phyloP scores from a whole-genome alignment of 352 stramenopile species.

The Blastocystis sp. region DNA sequence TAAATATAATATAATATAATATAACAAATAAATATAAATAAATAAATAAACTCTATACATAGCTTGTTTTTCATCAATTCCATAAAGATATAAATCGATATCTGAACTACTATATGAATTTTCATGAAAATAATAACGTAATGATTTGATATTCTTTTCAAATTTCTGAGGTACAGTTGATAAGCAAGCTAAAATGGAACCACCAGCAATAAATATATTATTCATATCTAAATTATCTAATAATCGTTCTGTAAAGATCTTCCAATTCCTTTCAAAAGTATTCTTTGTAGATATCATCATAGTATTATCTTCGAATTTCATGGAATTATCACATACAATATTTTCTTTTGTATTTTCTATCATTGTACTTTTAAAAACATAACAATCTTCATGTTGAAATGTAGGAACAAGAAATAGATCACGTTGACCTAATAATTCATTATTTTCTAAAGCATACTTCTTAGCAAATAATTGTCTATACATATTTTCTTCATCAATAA shows the following conservation, averaged over 20 bases:
- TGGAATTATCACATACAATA: too few relatives aligned
- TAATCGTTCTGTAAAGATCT: conserved; percentile 39
- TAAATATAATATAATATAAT: too few relatives aligned
- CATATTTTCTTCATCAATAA: conserved; percentile 40
- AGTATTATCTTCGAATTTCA: too few relatives aligned
- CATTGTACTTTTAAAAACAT: conserved; percentile 15
- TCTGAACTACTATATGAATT: conserved; percentile 40
- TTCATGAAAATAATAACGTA: conserved; percentile 44
- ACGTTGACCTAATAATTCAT: conserved; percentile 39
- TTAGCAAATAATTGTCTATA: conserved; percentile 43
- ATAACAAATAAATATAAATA: too few relatives aligned
- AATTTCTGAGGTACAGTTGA: conserved; percentile 39
- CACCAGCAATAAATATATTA: conserved; percentile 43
- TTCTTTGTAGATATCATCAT: conserved; percentile 2
- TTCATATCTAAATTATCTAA: conserved; percentile 43
- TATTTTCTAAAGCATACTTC: conserved; percentile 37
- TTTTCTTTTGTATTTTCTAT: conserved; percentile 33
- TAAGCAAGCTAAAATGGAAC: conserved; percentile 41
- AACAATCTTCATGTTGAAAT: conserved; percentile 40
- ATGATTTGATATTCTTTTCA: conserved; percentile 37
- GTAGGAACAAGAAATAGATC: conserved; percentile 39
- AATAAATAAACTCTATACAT: neutral
- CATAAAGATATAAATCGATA: conserved; percentile 46
- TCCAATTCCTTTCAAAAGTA: conserved; percentile 40
- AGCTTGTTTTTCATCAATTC: conserved; percentile 41